Conservation (phyloP, 306 rosid genomes). For the Trifolium subterraneum region DNA sequence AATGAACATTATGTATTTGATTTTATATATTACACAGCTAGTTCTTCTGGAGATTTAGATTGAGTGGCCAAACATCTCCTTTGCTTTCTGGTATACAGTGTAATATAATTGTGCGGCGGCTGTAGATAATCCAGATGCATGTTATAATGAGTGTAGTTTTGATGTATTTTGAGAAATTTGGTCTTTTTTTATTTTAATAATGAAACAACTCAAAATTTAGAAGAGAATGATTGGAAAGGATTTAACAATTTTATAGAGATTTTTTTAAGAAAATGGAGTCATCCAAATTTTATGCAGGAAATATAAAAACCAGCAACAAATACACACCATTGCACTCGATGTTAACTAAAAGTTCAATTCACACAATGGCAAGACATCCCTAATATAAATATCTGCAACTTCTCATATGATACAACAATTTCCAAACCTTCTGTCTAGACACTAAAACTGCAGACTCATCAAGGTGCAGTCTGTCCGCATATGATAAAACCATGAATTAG, state of each 20-base stretch:
- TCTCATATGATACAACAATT: not conserved
- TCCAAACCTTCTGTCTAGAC: constrained; percentile 10
- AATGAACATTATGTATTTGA: constrained; percentile 39
- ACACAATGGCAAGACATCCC: constrained; percentile 2
- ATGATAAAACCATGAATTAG: constrained; percentile 90
- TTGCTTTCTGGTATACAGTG: not conserved
- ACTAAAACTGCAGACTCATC: constrained; percentile 37
- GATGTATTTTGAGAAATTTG: not conserved
- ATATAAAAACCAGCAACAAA: not conserved
- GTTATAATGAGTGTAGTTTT: constrained; percentile 16
- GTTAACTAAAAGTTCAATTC: constrained; percentile 6
- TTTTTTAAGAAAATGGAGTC: not conserved
- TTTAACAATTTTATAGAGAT: not conserved
- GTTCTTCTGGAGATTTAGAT: constrained; percentile 27
- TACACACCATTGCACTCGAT: not conserved
- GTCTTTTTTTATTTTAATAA: not conserved
- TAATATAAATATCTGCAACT: constrained; percentile 11
- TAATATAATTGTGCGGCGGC: not conserved
- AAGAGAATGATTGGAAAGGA: not conserved
- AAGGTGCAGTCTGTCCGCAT: constrained; percentile 61
- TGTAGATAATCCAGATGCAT: not conserved
- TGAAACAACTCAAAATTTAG: not conserved
- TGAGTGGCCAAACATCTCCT: constrained; percentile 26
- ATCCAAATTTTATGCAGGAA: not conserved
- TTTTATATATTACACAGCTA: constrained; percentile 18